Evolutionary conservation across 2,329 filamentous ascomycete genomes (phyloP).

Genomic region (Diaporthe ampelina): DNA sequence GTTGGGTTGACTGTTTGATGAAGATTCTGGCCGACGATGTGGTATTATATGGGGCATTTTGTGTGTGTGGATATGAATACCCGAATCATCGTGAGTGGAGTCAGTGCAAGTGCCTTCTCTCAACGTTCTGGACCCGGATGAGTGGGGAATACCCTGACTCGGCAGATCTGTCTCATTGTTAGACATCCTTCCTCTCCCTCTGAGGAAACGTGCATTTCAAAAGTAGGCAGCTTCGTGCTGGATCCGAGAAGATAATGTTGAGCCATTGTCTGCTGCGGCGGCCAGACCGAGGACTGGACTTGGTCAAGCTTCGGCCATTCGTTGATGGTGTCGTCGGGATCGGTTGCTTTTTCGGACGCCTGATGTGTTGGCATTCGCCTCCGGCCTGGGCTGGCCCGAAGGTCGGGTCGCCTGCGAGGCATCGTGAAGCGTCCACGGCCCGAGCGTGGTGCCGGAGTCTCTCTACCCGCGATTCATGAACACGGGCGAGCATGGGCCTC

Average conservation of each 20-base stretch:
- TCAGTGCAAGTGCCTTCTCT: background rate
- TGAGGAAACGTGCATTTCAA: background rate
- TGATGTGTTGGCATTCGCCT: background rate
- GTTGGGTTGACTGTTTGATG: background rate
- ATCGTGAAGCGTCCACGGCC: background rate
- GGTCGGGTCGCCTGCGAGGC: background rate
- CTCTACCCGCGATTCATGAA: too few relatives aligned
- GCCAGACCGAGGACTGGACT: background rate
- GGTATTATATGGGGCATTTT: background rate
- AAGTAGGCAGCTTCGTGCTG: background rate
- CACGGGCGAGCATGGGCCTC: background rate
- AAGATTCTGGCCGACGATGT: background rate
- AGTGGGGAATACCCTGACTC: constrained; percentile 8
- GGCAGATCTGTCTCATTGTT: background rate
- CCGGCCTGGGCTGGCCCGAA: background rate
- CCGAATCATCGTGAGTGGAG: background rate
- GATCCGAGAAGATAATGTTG: background rate
- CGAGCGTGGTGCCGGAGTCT: background rate
- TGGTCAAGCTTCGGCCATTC: background rate
- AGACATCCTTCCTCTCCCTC: background rate
- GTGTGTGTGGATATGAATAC: background rate
- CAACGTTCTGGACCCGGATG: background rate
- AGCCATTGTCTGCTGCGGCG: background rate
- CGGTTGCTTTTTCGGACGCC: background rate
- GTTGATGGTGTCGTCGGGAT: background rate